Base-by-base conservation (phyloP, 495 filamentous ascomycete genomes). In the Amphirosellinia nigrospora region DNA sequence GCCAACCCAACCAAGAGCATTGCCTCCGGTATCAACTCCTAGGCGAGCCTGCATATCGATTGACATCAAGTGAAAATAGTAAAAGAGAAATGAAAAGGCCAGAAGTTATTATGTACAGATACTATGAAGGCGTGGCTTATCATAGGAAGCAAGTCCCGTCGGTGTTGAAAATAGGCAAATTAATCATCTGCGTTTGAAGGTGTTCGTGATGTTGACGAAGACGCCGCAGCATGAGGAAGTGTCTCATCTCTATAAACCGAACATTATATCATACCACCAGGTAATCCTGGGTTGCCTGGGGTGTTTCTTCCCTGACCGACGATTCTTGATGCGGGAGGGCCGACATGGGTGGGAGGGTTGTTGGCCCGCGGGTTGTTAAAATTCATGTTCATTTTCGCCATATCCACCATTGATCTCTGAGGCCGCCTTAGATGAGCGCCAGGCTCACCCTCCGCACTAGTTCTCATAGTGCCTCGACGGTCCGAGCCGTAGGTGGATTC, bases 341-440 rank as follows among this genome's bases (percentile, higher is more conserved):
- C 77, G 15, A 72, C 75, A 55, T 69, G 73, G 10, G 75, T 39
- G 28, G 80, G 73, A 8, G 78, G 73, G 41, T 73, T 78, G 46
- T 78, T 87, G 78, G 74, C 73, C 81, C 70, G 85, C 85, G 71
- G 82, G 86, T 28, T 80, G 84, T 36, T 36, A n/a, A 64, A 64
- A 26, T 36, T 53, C 23, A 46, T 30, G 10, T 45, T 58, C 23
- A 41, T 10, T 26, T 30, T 39, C 19, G 56, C 30, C 39, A 16
- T 32, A 36, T 56, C 59, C 19, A 13, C n/a, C 34, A 34, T 55
- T 66, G 91, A 89, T 73, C 87, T 90, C 73, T 86, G 85, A 6
- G 89, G 79, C 53, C 84, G 81, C 45, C 85, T 81, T 39, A 85
- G 83, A 26, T 77, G 63, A 72, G 80, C 71, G 71, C 71, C 45